Base-by-base conservation (phyloP, 2,329 filamentous ascomycete species). In the Fusarium drepaniforme region DNA sequence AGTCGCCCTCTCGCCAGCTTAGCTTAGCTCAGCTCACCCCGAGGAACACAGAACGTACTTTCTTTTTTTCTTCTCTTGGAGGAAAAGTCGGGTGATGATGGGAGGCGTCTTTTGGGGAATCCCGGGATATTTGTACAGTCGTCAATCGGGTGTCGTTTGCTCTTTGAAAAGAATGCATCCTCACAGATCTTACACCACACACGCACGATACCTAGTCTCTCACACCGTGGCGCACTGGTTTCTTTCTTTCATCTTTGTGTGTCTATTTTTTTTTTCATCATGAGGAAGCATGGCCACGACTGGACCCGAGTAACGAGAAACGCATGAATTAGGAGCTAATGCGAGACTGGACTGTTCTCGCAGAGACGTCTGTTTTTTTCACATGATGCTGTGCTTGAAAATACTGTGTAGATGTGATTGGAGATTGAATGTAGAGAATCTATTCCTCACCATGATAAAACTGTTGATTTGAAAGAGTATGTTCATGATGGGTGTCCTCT, bases 51-150 rank as follows among this genome's bases (percentile, higher is more conserved):
- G 71, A 75, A 77, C 70, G 74, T 75, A 69, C 75, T 78, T 77
- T 78, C 70, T 77, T 75, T 79, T 71, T 68, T 75, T 76, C 72
- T 75, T 67, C 74, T 71, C 67, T 66, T 72, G 77, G 77, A 79
- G 76, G 77, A 78, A 79, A 78, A 79, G 72, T 74, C 75, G 76
- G 77, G 77, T 70, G 75, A 79, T 77, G 77, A 73, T 75, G 73
- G 77, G 77, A 78, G 78, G 79, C 77, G 74, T 80, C 79, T 80
- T 81, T 74, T 71, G 75, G 75, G 71, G 76, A 78, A 74, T 66
- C 65, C 67, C 65, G 76, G 71, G 77, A 75, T 79, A 79, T 78
- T 72, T 79, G 77, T 79, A 79, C 76, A 78, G 72, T 78, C 71
- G 76, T 77, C 75, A 75, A 69, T 74, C 69, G 76, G 77, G 71